Base-by-base conservation (phyloP, 2,329 filamentous ascomycete species). In the Coniella vitis region DNA sequence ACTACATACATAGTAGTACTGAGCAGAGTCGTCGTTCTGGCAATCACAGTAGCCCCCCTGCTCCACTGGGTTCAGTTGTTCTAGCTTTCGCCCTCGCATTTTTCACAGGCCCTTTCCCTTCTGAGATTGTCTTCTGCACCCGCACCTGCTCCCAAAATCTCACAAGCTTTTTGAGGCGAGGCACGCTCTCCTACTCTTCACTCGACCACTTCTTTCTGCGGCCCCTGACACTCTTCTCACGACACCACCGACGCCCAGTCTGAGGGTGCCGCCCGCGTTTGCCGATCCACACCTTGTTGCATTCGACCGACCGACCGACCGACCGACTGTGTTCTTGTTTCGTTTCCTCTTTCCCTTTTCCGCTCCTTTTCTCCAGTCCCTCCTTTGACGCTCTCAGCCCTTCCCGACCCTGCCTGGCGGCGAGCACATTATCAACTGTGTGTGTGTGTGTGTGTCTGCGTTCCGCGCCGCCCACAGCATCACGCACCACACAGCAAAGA, bases 71-170 rank as follows among this genome's bases (percentile, higher is more conserved):
- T 29, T 29, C 13, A 14, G 13, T 7, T 32, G 25, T 34, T 42
- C 40, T 34, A n/a, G 29, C 22, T 34, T 20, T 42, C 40, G 40
- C 17, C 40, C 29, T 42, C 17, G 31, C 29, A 20, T 14, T 42
- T 42, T 42, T 42, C 40, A 42, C 40, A 29, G 25, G 25, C 25
- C 25, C 10, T 10, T 29, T 5, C n/a, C n/a, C n/a, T n/a, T n/a
- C n/a, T n/a, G n/a, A n/a, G n/a, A n/a, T 29, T 29, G 25, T 10
- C 25, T 5, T 29, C 25, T 5, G 40, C 40, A 25, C 40, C 40
- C 25, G 17, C 20, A 32, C 40, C 22, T 41, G 25, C 40, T 42
- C 40, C 39, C 40, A 42, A 42, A 34, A 42, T 34, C 40, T 42
- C 40, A 42, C 39, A 31, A 19, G 22, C 22, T 29, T 9, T 29